phyloP scores from a whole-genome alignment of 768 basidiomycete genomes.

The Gautieria morchelliformis region DNA sequence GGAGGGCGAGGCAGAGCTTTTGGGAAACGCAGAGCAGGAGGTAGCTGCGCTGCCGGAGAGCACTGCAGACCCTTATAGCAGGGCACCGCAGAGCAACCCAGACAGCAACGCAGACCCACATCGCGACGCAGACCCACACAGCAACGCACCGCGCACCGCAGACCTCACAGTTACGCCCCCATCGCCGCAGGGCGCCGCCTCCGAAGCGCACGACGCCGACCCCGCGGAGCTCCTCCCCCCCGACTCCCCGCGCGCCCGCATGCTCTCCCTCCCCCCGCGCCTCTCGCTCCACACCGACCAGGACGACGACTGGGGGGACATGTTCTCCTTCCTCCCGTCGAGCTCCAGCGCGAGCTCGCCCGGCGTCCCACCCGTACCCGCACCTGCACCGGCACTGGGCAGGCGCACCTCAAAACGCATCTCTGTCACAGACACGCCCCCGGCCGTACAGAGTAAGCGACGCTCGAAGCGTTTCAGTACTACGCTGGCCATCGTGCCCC shows the following conservation, averaged over 20 bases:
- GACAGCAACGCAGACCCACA: too few species aligned
- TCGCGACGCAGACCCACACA: too few species aligned
- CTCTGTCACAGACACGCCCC: background rate
- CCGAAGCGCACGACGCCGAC: background rate
- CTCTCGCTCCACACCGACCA: conserved; percentile 42
- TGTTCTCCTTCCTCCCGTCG: conserved; percentile 43
- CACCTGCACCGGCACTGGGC: too few species aligned
- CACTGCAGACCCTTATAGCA: too few species aligned
- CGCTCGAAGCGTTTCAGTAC: background rate
- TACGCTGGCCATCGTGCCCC: background rate
- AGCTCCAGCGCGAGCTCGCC: background rate
- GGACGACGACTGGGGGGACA: conserved; percentile 37
- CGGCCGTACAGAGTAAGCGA: background rate
- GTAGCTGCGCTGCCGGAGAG: too few species aligned
- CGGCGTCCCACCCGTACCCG: too few species aligned
- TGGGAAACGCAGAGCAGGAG: too few species aligned
- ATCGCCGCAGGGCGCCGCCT: background rate
- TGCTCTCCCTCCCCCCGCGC: conserved; percentile 30
- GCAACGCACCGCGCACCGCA: too few species aligned
- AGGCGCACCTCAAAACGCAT: background rate
- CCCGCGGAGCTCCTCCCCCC: background rate
- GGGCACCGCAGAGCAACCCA: too few species aligned
- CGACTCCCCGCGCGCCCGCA: background rate
- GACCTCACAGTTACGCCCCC: too few species aligned
- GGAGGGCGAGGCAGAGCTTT: too few species aligned